Evolutionary conservation across 257 asterid species (phyloP).

Genomic region (Misopates orontium): DNA sequence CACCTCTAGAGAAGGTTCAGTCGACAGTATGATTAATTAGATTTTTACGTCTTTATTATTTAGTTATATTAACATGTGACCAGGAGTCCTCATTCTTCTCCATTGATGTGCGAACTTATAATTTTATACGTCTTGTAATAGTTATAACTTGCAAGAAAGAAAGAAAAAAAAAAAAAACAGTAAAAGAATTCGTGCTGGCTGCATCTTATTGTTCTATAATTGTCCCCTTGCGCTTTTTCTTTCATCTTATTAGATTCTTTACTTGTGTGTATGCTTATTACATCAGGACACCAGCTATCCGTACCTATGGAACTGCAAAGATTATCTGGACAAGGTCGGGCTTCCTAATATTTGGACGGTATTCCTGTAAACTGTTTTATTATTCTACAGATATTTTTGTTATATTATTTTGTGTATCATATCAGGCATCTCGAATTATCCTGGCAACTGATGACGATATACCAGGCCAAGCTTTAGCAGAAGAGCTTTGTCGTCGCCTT

Average conservation of each 20-base stretch:
- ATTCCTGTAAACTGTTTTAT: background rate
- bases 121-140: background rate
- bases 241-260: background rate
- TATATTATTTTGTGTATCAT: constrained; percentile 2
- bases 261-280: constrained; percentile 3
- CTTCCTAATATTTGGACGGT: background rate
- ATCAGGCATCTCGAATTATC: constrained; percentile 62
- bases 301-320: constrained; percentile 73
- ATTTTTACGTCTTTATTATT: background rate
- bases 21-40: background rate
- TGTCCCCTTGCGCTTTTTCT: background rate
- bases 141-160: too few relatives aligned
- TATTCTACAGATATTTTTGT: background rate
- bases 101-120: background rate
- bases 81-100: background rate
- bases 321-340: constrained; percentile 61
- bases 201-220: background rate
- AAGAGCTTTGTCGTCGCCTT: constrained; percentile 78
- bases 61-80: background rate
- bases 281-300: constrained; percentile 59
- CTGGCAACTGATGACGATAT: constrained; percentile 74
- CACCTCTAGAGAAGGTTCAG: constrained; percentile 57
- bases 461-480: constrained; percentile 75
- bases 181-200: background rate
- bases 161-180: too few relatives aligned